These are phyloP conservation scores for Cadophora luteo-olivacea DNA, from an alignment of 2,329 filamentous ascomycete genomes.

Conservation along the genomic window DNA sequence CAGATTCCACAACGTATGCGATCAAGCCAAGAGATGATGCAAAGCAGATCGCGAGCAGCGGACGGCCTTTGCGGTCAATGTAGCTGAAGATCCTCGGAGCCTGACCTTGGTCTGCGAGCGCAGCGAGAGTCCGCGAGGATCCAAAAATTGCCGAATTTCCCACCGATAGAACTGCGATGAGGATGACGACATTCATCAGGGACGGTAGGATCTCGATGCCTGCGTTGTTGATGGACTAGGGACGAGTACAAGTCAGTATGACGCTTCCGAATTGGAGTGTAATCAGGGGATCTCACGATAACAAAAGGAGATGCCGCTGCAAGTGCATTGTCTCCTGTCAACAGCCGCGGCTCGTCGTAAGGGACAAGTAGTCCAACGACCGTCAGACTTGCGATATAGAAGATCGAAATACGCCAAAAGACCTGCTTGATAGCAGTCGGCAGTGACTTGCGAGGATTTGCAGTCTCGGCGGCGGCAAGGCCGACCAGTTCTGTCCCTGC, in stretches of 20 bases:
- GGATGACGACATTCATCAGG: conserved; percentile 94
- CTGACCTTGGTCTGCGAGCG: conserved; percentile 86
- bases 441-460: conserved; percentile 80
- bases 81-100: conserved; percentile 80
- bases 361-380: conserved; percentile 85
- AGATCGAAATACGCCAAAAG: conserved; percentile 91
- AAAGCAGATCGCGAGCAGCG: conserved; percentile 73
- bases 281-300: conserved; percentile 52
- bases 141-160: conserved; percentile 93
- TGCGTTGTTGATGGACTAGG: conserved; percentile 76
- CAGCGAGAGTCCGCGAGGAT: conserved; percentile 86
- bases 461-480: conserved; percentile 78
- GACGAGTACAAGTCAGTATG: background rate
- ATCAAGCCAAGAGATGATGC: conserved; percentile 75
- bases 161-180: conserved; percentile 88
- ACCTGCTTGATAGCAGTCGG: conserved; percentile 91
- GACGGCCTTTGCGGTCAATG: conserved; percentile 83
- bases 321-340: conserved; percentile 65
- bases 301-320: conserved; percentile 88
- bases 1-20: conserved; percentile 75
- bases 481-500: conserved; percentile 79
- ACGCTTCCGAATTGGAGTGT: too few species aligned
- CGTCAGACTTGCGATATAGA: conserved; percentile 84
- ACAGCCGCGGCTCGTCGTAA: conserved; percentile 69
- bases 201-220: conserved; percentile 82